Percentiles rank a stretch among this genome's conserved stretches.
Evolutionary conservation across 208 protist genomes (phyloP).

Genomic region (Phytomonas sp.): DNA sequence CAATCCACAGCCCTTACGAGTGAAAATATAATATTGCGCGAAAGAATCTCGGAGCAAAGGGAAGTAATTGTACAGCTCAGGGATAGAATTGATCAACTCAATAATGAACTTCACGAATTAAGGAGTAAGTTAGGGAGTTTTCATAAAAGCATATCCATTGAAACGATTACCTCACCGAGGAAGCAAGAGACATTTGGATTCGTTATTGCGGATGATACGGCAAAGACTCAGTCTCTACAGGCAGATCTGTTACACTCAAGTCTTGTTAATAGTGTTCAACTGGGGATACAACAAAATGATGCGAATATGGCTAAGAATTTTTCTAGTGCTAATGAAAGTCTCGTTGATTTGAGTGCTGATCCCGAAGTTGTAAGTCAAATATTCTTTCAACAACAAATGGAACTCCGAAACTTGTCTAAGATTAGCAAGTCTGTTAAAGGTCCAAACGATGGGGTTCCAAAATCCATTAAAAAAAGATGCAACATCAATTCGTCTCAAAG

Average conservation of each 20-base stretch:
- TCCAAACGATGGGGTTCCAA: not conserved
- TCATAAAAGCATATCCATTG: not conserved
- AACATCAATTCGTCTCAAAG: not conserved
- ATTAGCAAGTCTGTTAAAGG: not conserved
- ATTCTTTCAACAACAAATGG: not conserved
- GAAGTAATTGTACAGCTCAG: not conserved
- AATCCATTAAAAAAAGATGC: not conserved
- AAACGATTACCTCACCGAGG: not conserved
- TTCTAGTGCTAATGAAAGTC: not conserved
- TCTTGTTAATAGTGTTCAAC: not conserved
- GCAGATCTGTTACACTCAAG: not conserved
- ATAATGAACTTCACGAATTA: not conserved
- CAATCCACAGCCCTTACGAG: not conserved
- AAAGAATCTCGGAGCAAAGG: not conserved
- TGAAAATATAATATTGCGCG: not conserved
- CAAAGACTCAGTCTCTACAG: not conserved
- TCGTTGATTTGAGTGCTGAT: not conserved
- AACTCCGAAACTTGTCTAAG: not conserved
- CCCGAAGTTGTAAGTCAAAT: not conserved
- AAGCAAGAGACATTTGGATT: not conserved
- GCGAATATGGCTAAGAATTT: not conserved
- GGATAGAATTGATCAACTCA: not conserved
- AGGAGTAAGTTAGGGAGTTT: not conserved
- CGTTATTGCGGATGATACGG: not conserved
- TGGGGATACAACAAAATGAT: not conserved